phyloP scores from a whole-genome alignment of 176 grass and related monocot species.

The Bonia amplexicaulis region DNA sequence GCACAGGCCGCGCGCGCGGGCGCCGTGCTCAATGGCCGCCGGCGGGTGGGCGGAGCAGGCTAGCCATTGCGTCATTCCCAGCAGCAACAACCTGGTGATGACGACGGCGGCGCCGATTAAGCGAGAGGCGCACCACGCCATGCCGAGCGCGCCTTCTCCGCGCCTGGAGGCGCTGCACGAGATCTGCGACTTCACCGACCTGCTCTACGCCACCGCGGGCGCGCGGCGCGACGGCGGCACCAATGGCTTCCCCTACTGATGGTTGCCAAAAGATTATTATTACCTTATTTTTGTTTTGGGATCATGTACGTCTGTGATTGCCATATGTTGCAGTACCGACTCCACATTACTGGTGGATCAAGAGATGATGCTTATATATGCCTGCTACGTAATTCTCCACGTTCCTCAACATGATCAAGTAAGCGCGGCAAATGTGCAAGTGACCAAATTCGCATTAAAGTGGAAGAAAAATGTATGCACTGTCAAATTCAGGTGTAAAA shows the following conservation, averaged over 20 bases:
- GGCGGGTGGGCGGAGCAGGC: neutral
- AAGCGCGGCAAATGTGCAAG: too few species aligned
- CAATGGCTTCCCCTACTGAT: constrained; percentile 29
- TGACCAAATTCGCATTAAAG: too few species aligned
- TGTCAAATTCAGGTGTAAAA: too few species aligned
- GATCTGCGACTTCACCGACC: constrained; percentile 34
- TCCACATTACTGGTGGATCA: too few species aligned
- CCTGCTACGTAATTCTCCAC: too few species aligned
- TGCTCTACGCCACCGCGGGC: constrained; percentile 18
- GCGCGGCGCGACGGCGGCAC: neutral
- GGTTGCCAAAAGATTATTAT: neutral
- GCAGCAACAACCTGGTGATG: neutral
- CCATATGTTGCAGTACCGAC: neutral
- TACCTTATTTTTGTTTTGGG: neutral
- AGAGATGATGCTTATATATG: too few species aligned
- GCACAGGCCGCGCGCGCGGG: constrained; percentile 17
- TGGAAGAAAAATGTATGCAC: too few species aligned
- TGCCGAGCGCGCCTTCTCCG: neutral
- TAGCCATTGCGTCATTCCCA: neutral
- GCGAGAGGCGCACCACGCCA: neutral
- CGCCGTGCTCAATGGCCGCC: neutral
- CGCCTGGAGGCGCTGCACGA: constrained; percentile 29
- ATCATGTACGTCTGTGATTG: neutral
- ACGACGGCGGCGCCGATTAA: neutral
- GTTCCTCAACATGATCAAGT: too few species aligned